Conservation (phyloP, 2,329 filamentous ascomycete genomes). For the Neophaeococcomyces mojaviensis region DNA sequence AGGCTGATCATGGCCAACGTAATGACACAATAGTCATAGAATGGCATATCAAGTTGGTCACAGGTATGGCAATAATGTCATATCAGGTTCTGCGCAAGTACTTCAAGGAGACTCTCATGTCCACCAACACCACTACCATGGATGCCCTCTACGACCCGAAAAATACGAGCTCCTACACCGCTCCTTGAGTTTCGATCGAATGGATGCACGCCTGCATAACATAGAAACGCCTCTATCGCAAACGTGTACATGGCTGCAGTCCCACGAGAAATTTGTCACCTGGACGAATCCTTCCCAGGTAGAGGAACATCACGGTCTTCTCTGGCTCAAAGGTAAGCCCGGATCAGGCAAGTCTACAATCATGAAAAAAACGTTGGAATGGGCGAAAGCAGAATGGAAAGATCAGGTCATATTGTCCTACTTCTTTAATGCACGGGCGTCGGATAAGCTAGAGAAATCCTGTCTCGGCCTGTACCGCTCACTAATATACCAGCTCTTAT, state of each 20-base stretch:
- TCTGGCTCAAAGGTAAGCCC: constrained; percentile 36
- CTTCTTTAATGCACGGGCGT: constrained; percentile 46
- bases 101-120: no score
- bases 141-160: no score
- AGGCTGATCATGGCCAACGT: no score
- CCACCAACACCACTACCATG: no score
- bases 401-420: constrained; percentile 32
- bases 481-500: no score
- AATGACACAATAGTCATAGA: no score
- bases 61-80: no score
- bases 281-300: constrained; percentile 31
- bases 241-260: constrained; percentile 39
- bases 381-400: background rate
- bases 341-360: no score
- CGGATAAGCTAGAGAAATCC: constrained; percentile 37
- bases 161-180: no score
- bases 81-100: no score
- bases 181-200: constrained; percentile 33
- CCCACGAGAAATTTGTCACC: constrained; percentile 27
- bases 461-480: constrained; percentile 45
- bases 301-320: constrained; percentile 21
- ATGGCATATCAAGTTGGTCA: no score
- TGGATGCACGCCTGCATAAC: constrained; percentile 30
- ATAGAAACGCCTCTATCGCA: constrained; percentile 24
- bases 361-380: constrained; percentile 25